Evolutionary conservation across 2,329 filamentous ascomycete genomes (phyloP), one percentile per base, ranked within the genome.

Genomic region (Aspergillus costaricaensis): DNA sequence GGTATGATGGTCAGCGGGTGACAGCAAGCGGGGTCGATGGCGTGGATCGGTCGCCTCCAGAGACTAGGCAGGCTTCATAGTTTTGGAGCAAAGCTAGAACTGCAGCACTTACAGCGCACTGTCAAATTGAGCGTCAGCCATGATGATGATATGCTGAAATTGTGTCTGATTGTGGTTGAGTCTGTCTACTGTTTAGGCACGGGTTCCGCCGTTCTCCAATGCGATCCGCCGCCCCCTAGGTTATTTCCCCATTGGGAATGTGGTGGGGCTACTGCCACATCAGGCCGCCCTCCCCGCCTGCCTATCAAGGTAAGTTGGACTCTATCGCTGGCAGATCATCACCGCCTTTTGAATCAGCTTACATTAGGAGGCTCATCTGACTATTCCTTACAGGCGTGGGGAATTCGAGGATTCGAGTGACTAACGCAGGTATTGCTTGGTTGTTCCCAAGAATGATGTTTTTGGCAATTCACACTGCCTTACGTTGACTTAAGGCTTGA

Each of bases 61-160:
- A 19, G 23, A 25, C 32, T 55, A 21, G 49, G 41, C 27, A 9
- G 41, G 48, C 50, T 51, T 8, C 10, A 12, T 21, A 10, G 5
- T 5, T 21, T 25, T 14, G 19, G 2, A 38, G 9, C 5, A 3
- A 5, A 21, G 27, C 9, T 6, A 6, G 1, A 12, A 14, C 25
- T 4, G 17, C 7, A n/a, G 5, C 15, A 75, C 77, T 76, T 74
- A 82, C 80, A 82, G 76, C 56, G 80, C 80, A 65, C 80, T 81
- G 65, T 82, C 80, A 64, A 81, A 82, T 72, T 82, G 80, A 66
- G 76, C 74, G 67, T 82, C 80, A 49, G 76, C 77, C 77, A 79
- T 79, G 65, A 58, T 74, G 68, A 67, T 49, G 61, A 59, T 55
- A 53, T 53, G 52, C 53, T 50, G 57, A 59, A 55, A 30, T 51